Percentiles rank a stretch among this genome's conserved stretches.
Evolutionary conservation across 75 land plant species (phyloP).

Genomic region (Gnetum montanum): DNA sequence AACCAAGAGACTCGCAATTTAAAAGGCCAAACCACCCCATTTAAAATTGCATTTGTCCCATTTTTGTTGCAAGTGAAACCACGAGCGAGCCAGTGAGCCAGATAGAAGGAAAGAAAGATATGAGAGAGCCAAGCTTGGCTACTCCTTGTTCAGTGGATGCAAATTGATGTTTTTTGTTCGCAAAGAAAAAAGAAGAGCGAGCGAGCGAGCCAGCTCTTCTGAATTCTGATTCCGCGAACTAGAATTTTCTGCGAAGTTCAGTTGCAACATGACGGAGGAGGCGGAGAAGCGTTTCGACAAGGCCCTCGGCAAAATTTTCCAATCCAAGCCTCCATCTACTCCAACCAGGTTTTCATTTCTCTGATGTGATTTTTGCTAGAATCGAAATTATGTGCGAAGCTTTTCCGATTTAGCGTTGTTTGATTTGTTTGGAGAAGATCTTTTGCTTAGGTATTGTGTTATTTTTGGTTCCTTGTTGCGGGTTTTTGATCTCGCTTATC

Average conservation of each 20-base stretch:
- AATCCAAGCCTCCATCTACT: conserved; percentile 7
- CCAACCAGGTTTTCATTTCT: conserved; percentile 9
- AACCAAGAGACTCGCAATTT: too few relatives aligned
- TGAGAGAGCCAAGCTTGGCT: too few relatives aligned
- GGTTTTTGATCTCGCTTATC: too few relatives aligned
- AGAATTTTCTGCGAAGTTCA: neutral
- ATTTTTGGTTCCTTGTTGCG: neutral
- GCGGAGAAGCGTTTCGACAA: conserved; percentile 54
- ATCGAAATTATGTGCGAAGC: neutral
- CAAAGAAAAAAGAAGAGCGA: neutral
- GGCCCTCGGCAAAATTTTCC: conserved; percentile 77
- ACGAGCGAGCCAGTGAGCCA: too few relatives aligned
- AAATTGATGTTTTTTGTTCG: too few relatives aligned
- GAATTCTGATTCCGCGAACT: neutral
- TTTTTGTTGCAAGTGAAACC: too few relatives aligned
- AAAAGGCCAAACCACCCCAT: too few relatives aligned
- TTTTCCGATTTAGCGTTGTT: neutral
- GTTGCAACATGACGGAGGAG: conserved; percentile 37
- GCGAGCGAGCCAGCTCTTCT: neutral
- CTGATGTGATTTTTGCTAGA: neutral
- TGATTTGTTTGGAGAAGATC: neutral
- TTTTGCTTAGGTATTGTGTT: neutral
- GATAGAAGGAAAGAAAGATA: too few relatives aligned
- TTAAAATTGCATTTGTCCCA: too few relatives aligned
- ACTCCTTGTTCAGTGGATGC: too few relatives aligned